phyloP scores from a whole-genome alignment of 2,329 filamentous ascomycete species.

The Dothiorella sarmentorum region DNA sequence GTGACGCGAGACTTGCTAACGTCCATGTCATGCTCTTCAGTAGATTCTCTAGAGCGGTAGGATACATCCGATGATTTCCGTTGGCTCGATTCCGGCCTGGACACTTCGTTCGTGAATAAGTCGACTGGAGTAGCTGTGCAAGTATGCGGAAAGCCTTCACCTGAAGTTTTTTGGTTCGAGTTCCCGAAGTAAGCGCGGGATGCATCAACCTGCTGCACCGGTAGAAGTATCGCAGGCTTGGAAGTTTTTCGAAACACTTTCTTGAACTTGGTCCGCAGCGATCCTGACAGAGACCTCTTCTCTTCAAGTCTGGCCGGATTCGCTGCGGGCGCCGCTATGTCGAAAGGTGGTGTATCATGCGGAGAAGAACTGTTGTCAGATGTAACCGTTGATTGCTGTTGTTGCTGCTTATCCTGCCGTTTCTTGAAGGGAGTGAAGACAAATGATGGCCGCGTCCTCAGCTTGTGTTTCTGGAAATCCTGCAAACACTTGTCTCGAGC shows the following conservation, averaged over 20 bases:
- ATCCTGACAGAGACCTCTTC: constrained; percentile 61
- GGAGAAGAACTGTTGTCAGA: background rate
- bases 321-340: background rate
- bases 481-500: constrained; percentile 42
- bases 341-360: background rate
- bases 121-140: background rate
- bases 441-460: constrained; percentile 43
- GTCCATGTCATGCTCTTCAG: constrained; percentile 27
- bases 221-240: constrained; percentile 33
- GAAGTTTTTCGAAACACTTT: constrained; percentile 51
- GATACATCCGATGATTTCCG: background rate
- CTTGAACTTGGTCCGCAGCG: constrained; percentile 60
- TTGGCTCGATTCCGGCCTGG: background rate
- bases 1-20: constrained; percentile 64
- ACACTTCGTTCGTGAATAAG: background rate
- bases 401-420: constrained; percentile 31
- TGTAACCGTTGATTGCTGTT: constrained; percentile 18
- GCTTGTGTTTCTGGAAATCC: constrained; percentile 37
- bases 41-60: constrained; percentile 6
- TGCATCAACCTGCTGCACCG: constrained; percentile 54
- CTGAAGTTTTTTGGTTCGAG: background rate
- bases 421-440: constrained; percentile 45
- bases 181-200: constrained; percentile 37
- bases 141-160: background rate
- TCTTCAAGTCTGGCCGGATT: constrained; percentile 21